phyloP scores from a whole-genome alignment of 352 stramenopile species.

The Phytopythium chamaehyphon region DNA sequence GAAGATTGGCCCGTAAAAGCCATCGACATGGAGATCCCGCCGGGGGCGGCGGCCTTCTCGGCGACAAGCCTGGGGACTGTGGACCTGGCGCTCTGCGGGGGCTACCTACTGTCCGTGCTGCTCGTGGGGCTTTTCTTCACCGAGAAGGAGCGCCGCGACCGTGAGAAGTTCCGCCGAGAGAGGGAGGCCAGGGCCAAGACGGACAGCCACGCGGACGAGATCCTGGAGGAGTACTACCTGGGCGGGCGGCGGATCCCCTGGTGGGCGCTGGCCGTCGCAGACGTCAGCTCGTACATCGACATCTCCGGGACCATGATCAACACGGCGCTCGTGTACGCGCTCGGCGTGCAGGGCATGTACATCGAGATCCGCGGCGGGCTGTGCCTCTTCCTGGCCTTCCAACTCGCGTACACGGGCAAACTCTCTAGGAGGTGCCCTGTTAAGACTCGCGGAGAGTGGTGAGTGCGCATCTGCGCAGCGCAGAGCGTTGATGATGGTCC shows the following conservation, averaged over 20 bases:
- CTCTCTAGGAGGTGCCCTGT: slow-evolving; percentile 67
- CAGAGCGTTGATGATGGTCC: not conserved
- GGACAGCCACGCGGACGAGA: slow-evolving; percentile 17
- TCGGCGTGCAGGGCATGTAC: slow-evolving; percentile 83
- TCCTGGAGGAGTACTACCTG: slow-evolving; percentile 77
- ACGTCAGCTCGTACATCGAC: slow-evolving; percentile 85
- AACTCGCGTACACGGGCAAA: slow-evolving; percentile 78
- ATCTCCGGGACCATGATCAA: slow-evolving; percentile 87
- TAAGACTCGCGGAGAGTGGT: slow-evolving; percentile 80
- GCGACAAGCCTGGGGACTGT: slow-evolving; percentile 32
- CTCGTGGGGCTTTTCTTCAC: slow-evolving; percentile 69
- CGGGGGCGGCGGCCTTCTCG: slow-evolving; percentile 5
- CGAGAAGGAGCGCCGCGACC: slow-evolving; percentile 40
- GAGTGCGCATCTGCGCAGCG: not conserved
- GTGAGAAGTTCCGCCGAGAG: slow-evolving; percentile 27
- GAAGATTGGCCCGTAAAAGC: too few relatives aligned
- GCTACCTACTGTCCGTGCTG: slow-evolving; percentile 62
- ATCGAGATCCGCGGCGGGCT: slow-evolving; percentile 76
- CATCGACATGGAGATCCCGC: slow-evolving; percentile 13
- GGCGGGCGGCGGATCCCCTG: slow-evolving; percentile 60
- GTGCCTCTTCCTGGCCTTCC: slow-evolving; percentile 77
- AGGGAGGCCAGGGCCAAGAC: slow-evolving; percentile 13
- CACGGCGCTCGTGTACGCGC: slow-evolving; percentile 71
- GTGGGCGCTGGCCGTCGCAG: slow-evolving; percentile 66
- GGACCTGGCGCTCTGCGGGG: slow-evolving; percentile 47